Base-by-base conservation (phyloP, 228 moss, liverwort and hornwort genomes). In the Sphagnum magellanicum region DNA sequence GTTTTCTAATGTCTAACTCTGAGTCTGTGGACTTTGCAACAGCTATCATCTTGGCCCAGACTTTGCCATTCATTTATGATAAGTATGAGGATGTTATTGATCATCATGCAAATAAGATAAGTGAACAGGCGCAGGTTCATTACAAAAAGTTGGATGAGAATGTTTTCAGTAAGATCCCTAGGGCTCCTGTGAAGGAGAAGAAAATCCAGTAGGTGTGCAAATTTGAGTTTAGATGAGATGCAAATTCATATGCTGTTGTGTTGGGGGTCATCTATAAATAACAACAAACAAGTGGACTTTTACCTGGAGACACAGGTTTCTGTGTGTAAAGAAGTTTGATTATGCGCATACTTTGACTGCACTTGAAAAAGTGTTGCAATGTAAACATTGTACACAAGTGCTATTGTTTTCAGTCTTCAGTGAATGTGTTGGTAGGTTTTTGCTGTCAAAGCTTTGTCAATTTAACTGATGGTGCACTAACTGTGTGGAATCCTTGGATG, bases 91-190 rank as follows among this genome's bases (percentile, higher is more conserved):
- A 85, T 55, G 85, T 81, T 50, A 74, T 85, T 7, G 81, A 85
- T 70, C 81, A 85, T 79, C 79, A 79, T 32, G 81, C 68, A 4
- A 79, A 73, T 67, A 51, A 74, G 16, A 81, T 78, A 0, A 69
- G 66, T 5, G 74, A 79, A 67, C 74, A 81, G 51, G 81, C 79
- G 5, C 15, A 77, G 14, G 68, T 63, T 6, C 81, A 85, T 61
- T 85, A 85, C 85, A 81, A 79, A 72, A 85, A 85, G 76, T 72
- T 85, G 66, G 85, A 85, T 71, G 67, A 71, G 8, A 57, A 16
- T 10, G 78, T 85, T 9, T 65, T 85, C 72, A 85, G 85, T 74
- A 85, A 85, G 76, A 85, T 85, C 32, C 85, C 85, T 51, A 85
- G 79, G 76, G 81, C 69, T 0, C 81, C 84, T 3, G 82, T 78